phyloP scores from a whole-genome alignment of 2,329 filamentous ascomycete genomes.

The Annulohypoxylon truncatum region DNA sequence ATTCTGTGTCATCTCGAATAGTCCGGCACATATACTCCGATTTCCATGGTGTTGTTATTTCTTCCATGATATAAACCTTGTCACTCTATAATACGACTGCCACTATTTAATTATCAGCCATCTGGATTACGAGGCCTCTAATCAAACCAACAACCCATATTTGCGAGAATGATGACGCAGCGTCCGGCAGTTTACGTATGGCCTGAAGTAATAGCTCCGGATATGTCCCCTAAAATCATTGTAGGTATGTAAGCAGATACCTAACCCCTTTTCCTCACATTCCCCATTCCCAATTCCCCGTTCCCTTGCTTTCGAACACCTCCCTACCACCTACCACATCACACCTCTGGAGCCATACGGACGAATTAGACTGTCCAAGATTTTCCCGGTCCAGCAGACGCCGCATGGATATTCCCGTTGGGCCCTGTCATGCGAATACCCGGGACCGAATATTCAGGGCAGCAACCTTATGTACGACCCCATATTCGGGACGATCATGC shows the following conservation, averaged over 20 bases:
- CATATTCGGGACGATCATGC: conserved; percentile 30
- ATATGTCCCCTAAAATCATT: conserved; percentile 7
- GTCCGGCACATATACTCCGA: neutral
- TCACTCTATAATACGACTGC: neutral
- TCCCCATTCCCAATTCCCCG: neutral
- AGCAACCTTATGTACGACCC: conserved; percentile 1
- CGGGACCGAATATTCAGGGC: conserved; percentile 12
- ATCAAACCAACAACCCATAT: conserved; percentile 9
- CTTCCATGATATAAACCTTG: neutral
- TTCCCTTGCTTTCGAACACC: neutral
- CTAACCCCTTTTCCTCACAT: conserved; percentile 2
- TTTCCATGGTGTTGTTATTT: conserved; percentile 1
- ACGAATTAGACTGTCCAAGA: conserved; percentile 1
- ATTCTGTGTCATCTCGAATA: conserved; percentile 3
- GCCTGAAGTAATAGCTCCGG: conserved; percentile 18
- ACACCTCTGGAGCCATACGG: neutral
- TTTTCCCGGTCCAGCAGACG: conserved; percentile 14
- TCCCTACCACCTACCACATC: conserved; percentile 16
- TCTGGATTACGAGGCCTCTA: conserved; percentile 20
- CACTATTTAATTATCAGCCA: conserved; percentile 10
- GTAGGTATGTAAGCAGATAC: conserved; percentile 28
- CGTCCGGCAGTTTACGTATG: conserved; percentile 26
- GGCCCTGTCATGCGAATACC: conserved; percentile 24
- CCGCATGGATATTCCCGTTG: conserved; percentile 29
- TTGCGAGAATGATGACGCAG: conserved; percentile 29